A percentile compares a stretch with the other conserved stretches of the same genome.
These are phyloP conservation scores for Schizothecium vesticola DNA, from an alignment of 495 filamentous ascomycete genomes.

Conservation along the genomic window DNA sequence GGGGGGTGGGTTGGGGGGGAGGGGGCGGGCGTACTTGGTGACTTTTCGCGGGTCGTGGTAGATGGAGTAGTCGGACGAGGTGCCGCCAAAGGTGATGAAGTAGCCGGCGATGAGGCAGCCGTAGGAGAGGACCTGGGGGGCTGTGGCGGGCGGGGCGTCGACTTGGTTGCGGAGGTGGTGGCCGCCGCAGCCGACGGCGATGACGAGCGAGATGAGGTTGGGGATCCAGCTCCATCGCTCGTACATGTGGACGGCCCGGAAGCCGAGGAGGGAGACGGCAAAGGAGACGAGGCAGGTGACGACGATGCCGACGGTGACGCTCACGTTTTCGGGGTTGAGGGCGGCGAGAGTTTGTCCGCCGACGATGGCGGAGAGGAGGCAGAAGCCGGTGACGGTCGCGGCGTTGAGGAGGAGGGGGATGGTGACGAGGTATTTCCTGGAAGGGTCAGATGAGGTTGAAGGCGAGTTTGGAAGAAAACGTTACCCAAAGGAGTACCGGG, in stretches of 20 bases:
- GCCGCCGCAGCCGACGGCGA: slow-evolving; percentile 46
- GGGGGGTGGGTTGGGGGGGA: not conserved
- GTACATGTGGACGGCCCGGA: slow-evolving; percentile 47
- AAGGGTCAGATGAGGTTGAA: not conserved
- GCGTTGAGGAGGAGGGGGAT: slow-evolving; percentile 38
- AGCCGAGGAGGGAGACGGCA: slow-evolving; percentile 46
- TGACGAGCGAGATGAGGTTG: slow-evolving; percentile 44
- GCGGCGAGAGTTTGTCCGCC: slow-evolving; percentile 42
- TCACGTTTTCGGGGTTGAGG: slow-evolving; percentile 41
- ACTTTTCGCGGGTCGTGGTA: slow-evolving; percentile 35
- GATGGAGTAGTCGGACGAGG: slow-evolving; percentile 37
- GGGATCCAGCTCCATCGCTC: slow-evolving; percentile 55
- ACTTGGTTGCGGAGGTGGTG: slow-evolving; percentile 36
- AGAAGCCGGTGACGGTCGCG: slow-evolving; percentile 41
- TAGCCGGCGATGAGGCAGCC: slow-evolving; percentile 39
- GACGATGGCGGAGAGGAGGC: slow-evolving; percentile 36
- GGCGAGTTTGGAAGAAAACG: slow-evolving; percentile 2
- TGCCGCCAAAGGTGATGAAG: slow-evolving; percentile 41
- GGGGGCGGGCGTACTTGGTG: slow-evolving; percentile 29
- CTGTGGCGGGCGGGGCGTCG: slow-evolving; percentile 21
- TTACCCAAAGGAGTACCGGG: slow-evolving; percentile 51
- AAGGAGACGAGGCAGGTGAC: slow-evolving; percentile 47
- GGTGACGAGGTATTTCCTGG: slow-evolving; percentile 32
- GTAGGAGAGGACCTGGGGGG: slow-evolving; percentile 26
- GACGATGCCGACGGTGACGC: slow-evolving; percentile 45